Percentiles rank a stretch among this genome's conserved stretches.
Evolutionary conservation across 1,284 basidiomycete genomes (phyloP).

Genomic region (Stygiomarasmius scandens): DNA sequence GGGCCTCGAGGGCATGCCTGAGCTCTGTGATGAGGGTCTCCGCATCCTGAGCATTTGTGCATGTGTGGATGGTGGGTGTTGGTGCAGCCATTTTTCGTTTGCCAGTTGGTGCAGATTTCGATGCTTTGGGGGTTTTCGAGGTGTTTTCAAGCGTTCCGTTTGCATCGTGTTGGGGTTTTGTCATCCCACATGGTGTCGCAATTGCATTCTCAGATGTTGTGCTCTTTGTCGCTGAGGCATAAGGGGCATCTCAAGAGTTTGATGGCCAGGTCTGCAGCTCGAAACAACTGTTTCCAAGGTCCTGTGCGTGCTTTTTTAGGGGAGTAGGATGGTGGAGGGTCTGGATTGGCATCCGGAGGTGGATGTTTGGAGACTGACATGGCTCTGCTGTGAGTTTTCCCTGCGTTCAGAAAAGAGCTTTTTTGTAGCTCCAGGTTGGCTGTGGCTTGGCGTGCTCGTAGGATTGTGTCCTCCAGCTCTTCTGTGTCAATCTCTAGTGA

Average conservation of each 20-base stretch:
- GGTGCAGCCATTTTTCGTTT: conserved; percentile 18
- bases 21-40: conserved; percentile 10
- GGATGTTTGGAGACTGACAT: neutral
- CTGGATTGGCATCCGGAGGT: neutral
- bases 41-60: conserved; percentile 10
- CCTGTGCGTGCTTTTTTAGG: neutral
- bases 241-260: conserved; percentile 20
- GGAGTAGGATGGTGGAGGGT: neutral
- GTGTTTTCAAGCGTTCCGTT: conserved; percentile 4
- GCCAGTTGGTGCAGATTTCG: neutral
- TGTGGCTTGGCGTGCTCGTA: no score
- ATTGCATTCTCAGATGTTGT: conserved; percentile 20
- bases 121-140: conserved; percentile 14
- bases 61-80: neutral
- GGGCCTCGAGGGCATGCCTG: conserved; percentile 7
- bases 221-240: conserved; percentile 25
- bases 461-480: neutral
- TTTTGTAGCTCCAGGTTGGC: no score
- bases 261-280: neutral
- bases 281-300: conserved; percentile 6
- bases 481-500: neutral
- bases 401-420: no score
- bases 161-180: neutral
- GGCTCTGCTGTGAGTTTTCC: no score
- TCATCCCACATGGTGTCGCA: conserved; percentile 19